Evolutionary conservation across 495 filamentous ascomycete genomes (phyloP), one percentile per base, ranked within the genome.

Genomic region (Acidiella bohemica): DNA sequence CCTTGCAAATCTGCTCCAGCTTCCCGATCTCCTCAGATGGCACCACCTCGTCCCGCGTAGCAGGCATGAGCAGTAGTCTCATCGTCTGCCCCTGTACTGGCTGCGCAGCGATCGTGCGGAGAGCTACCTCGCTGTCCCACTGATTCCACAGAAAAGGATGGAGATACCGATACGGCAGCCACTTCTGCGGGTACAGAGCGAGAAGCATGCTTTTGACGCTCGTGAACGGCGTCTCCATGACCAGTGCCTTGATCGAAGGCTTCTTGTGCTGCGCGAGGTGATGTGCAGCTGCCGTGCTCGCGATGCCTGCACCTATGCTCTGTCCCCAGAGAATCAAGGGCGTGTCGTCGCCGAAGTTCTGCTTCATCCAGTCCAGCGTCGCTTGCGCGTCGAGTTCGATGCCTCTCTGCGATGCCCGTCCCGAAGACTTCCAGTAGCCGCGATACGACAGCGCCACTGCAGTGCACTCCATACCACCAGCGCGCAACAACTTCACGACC

Each of bases 151-250:
- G 58, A 48, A 75, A 72, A 0, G 64, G 62, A 38, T 60, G 55
- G 0, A 78, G 57, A 57, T 80, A 77, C 3, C 72, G 63, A 56
- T 90, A 88, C 0, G 81, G 81, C 0, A 88, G 59, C 83, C 83
- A 88, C 44, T 73, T 80, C 51, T 88, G 80, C 8, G 82, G 82
- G 56, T 86, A 90, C 14, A 92, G 54, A 2, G 70, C 71, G 21
- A 71, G 59, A 13, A 92, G 61, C 81, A 92, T 84, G 21, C 72
- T 68, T n/a, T 68, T 62, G 38, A 84, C 69, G 38, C 71, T 83
- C 1, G 75, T 65, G 38, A 84, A 86, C 3, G 84, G 82, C 0
- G 82, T 86, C 49, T 90, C 82, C 9, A 88, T 64, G 10, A 88
- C 59, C 36, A 90, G 33, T 56, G 24, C 46, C 19, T 13, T 25